Percentiles rank a stretch among this genome's conserved stretches.
Conservation (phyloP, 2,329 filamentous ascomycete species). For the Cordyceps cicadae region DNA sequence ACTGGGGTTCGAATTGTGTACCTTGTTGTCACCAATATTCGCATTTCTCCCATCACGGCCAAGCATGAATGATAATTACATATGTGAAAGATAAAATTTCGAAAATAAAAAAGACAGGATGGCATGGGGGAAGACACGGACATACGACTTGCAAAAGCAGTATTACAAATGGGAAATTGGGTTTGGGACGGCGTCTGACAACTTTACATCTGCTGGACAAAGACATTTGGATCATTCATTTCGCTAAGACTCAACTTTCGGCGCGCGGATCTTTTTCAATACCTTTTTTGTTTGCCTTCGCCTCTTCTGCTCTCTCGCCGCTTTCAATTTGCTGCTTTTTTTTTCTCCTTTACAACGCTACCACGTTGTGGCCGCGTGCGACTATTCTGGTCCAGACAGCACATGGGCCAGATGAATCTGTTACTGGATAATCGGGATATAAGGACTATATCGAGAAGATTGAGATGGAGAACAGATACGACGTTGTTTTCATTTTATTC, state of each 20-base stretch:
- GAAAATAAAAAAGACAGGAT: constrained; percentile 6
- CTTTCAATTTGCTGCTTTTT: constrained; percentile 3
- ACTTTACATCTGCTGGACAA: constrained; percentile 10
- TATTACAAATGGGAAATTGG: constrained; percentile 6
- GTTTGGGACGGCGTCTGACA: constrained; percentile 11
- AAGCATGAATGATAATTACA: constrained; percentile 4
- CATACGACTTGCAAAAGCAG: constrained; percentile 12
- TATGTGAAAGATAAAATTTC: constrained; percentile 4
- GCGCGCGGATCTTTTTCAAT: constrained; percentile 9
- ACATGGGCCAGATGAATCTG: constrained; percentile 3
- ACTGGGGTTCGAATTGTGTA: constrained; percentile 7
- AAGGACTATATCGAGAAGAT: background rate
- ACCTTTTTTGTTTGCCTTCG: constrained; percentile 14
- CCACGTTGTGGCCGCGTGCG: background rate
- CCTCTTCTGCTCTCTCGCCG: constrained; percentile 3
- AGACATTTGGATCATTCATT: constrained; percentile 13
- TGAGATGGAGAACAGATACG: constrained; percentile 6
- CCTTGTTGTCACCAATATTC: background rate
- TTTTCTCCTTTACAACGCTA: constrained; percentile 1
- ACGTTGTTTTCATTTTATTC: constrained; percentile 1
- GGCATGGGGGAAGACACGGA: constrained; percentile 1
- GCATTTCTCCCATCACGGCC: background rate
- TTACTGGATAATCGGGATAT: constrained; percentile 9
- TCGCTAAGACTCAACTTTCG: constrained; percentile 12
- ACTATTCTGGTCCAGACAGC: constrained; percentile 6